Conservation (phyloP, 225 moss, liverwort and hornwort species). For the Antitrichia curtipendula region DNA sequence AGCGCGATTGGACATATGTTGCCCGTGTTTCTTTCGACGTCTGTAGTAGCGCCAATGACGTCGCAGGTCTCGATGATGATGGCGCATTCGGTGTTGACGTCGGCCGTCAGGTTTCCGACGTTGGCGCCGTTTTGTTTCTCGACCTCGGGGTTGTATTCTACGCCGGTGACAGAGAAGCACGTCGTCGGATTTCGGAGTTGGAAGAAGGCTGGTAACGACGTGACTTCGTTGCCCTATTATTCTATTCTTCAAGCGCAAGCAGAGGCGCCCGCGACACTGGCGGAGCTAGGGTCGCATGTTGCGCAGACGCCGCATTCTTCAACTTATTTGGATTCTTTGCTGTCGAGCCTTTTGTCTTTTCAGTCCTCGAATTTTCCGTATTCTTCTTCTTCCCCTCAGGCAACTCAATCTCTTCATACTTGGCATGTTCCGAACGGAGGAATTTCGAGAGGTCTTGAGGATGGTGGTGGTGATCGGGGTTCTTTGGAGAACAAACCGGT, state of each 20-base stretch:
- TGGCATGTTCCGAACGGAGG: slow-evolving; percentile 41
- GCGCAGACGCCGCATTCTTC: background rate
- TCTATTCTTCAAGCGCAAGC: background rate
- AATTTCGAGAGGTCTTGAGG: background rate
- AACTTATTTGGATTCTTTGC: slow-evolving; percentile 12
- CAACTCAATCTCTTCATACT: slow-evolving; percentile 43
- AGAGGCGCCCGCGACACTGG: background rate
- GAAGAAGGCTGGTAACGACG: background rate
- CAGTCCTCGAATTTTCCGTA: background rate
- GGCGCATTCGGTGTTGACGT: background rate
- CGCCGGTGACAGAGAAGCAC: slow-evolving; percentile 1
- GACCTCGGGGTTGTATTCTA: slow-evolving; percentile 7
- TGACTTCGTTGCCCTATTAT: background rate
- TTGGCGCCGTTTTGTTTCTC: slow-evolving; percentile 11
- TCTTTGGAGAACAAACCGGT: slow-evolving; percentile 29
- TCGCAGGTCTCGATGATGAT: background rate
- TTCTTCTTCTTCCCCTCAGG: background rate
- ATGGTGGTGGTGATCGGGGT: background rate
- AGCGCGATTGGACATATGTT: background rate
- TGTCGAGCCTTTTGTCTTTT: slow-evolving; percentile 26
- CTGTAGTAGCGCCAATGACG: background rate
- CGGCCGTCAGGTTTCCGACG: background rate
- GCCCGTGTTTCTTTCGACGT: slow-evolving; percentile 4
- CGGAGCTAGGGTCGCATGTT: background rate
- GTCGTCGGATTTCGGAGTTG: background rate